Conservation (phyloP, 257 asterid species). For the Ilex asprella region DNA sequence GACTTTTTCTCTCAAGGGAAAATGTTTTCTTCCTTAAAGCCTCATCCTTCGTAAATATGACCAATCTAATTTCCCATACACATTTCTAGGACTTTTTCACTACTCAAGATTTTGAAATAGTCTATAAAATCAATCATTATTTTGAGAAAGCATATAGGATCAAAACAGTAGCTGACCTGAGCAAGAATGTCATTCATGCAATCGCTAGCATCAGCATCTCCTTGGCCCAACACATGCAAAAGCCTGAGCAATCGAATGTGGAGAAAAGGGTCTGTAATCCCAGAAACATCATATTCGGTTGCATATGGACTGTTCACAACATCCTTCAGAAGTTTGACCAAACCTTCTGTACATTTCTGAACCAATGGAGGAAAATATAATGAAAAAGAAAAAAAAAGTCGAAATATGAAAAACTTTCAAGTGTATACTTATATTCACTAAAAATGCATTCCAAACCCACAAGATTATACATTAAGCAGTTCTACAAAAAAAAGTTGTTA, state of each 20-base stretch:
- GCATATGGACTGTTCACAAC: slow-evolving; percentile 90
- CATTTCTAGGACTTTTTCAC: no score
- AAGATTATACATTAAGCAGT: background rate
- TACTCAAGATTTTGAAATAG: no score
- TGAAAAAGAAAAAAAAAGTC: slow-evolving; percentile 5
- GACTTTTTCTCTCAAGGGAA: no score
- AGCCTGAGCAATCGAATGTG: slow-evolving; percentile 83
- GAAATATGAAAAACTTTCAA: background rate
- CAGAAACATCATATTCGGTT: slow-evolving; percentile 90
- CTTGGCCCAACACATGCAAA: slow-evolving; percentile 80
- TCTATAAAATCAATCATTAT: no score
- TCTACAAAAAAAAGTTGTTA: background rate
- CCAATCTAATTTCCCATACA: no score
- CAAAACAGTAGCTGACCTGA: slow-evolving; percentile 49
- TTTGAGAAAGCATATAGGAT: background rate
- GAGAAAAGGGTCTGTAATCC: slow-evolving; percentile 93
- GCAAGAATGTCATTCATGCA: slow-evolving; percentile 94
- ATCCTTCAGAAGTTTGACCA: slow-evolving; percentile 80
- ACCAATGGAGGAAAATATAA: slow-evolving; percentile 15
- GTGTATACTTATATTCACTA: background rate
- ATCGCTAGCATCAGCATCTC: slow-evolving; percentile 95
- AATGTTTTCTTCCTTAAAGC: no score
- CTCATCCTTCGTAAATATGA: no score
- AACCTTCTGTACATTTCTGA: slow-evolving; percentile 88
- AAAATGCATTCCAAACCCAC: background rate